Evolutionary conservation across 371 early-diverging fungal genomes (phyloP).

Genomic region (Coemansia sp.): DNA sequence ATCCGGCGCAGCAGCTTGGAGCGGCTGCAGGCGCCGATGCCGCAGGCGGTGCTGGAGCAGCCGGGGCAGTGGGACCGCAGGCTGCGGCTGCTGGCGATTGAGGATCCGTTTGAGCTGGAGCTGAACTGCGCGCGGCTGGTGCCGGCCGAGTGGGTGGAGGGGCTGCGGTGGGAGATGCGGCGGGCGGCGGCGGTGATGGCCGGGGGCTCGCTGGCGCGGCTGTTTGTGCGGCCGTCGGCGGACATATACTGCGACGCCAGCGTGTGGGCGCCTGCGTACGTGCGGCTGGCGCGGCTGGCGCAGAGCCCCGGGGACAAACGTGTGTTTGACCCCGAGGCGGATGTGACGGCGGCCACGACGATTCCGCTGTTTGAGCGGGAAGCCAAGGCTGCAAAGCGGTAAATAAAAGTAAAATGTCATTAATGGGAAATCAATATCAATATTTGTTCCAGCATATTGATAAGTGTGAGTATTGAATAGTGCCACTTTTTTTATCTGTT

Average conservation of each 20-base stretch:
- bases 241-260: constrained; percentile 1
- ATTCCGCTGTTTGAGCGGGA: background rate
- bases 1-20: constrained; percentile 20
- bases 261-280: constrained; percentile 4
- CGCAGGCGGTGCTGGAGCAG: background rate
- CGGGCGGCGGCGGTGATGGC: constrained; percentile 25
- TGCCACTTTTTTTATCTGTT: too few species aligned
- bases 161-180: constrained; percentile 48
- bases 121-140: constrained; percentile 33
- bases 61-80: constrained; percentile 13
- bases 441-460: too few species aligned
- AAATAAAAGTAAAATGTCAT: constrained; percentile 2
- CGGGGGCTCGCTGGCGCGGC: background rate
- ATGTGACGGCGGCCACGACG: background rate
- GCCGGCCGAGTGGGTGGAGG: constrained; percentile 35
- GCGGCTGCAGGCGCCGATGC: constrained; percentile 12
- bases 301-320: background rate
- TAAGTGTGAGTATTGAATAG: too few species aligned
- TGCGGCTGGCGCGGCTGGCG: background rate
- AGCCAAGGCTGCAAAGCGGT: background rate
- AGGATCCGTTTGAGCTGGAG: constrained; percentile 38
- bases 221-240: constrained; percentile 20
- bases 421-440: background rate
- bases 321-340: background rate
- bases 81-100: constrained; percentile 31